Base-by-base conservation (phyloP, 2,329 filamentous ascomycete species). In the Lecanoromycetidae sp. region DNA sequence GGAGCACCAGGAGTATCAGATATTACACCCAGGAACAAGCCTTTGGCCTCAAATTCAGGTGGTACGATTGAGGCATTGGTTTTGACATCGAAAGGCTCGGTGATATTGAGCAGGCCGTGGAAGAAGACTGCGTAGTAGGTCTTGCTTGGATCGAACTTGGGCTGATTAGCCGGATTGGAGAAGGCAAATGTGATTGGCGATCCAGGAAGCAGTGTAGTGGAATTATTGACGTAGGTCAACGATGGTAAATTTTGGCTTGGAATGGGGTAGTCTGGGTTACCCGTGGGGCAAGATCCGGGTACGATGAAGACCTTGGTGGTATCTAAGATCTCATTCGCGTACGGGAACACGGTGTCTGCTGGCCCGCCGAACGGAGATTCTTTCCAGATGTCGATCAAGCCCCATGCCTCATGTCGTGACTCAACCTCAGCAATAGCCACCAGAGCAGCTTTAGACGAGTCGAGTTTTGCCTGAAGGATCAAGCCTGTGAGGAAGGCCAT, bases 81-180 rank as follows among this genome's bases (percentile, higher is more conserved):
- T 19, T 50, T 53, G 0, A 60, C 62, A 39, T 68, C 55, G 43
- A 67, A 62, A 1, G 64, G 62, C 15, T 64, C 58, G 10, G 61
- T 63, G 34, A 63, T 54, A 32, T 65, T 65, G 17, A 53, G 27
- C 22, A 65, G 22, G 2, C 60, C 64, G 46, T 68, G 66, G 57
- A 65, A 68, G 56, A 63, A 67, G 23, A 68, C 65, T 12, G 63
- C 63, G 49, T 64, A 66, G 49, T 68, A 68, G 32, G 62, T 55
- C 38, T 47, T 58, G 27, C 48, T 38, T 3, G 51, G 17, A 1
- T 52, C 56, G 34, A 61, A 59, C 10, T 45, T 34, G 7, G 50
- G 52, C 17, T 56, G 54, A 43, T 58, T 58, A 3, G 54, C 17
- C 9, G 48, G 42, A 23, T 50, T n/a, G 10, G 37, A 53, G 53